Base-by-base conservation (phyloP, 805 yeast species). In the Lachancea meyersii region DNA sequence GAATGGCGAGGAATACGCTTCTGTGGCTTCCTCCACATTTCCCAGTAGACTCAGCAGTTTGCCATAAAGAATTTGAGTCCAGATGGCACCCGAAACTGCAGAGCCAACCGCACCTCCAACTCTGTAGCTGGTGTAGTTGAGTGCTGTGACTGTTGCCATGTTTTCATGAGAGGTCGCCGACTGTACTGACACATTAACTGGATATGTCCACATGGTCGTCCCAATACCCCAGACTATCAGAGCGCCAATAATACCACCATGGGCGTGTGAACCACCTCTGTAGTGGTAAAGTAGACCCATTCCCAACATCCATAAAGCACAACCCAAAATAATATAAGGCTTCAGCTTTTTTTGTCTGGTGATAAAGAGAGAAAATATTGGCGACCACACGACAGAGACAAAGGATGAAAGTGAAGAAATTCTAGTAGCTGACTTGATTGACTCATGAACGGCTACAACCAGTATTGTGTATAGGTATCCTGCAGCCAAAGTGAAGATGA, bases 401-500 rank as follows among this genome's bases (percentile, higher is more conserved):
- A 82, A 82, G 8, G 85, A 76, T 57, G 77, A 78, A 35, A 82
- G 61, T 3, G 77, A 69, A 2, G 73, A 59, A 50, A 82, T 81
- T 60, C 86, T 71, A 3, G 80, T 77, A 2, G 43, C 87, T 49
- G 88, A 77, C 26, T 64, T 68, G 36, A 69, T 58, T 13, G 79
- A 64, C 55, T 80, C 79, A 53, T 76, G 65, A 56, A 82, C 74
- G 3, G 82, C 81, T 23, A 82, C 85, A 35, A 77, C 53, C 47
- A 84, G 65, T 18, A 82, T 81, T 0, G 88, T 72, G 62, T 79
- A 82, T 60, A 84, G 59, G 60, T 72, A 84, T 52, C 79, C 84
- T 47, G 78, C 76, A 40, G 82, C 86, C 81, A 82, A 75, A 60
- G 77, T 73, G 73, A 75, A 81, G 41, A 79, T 67, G 55, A 79